Percentiles rank a stretch among this genome's conserved stretches.
phyloP scores from a whole-genome alignment of 1,284 basidiomycete genomes.

The Ceratobasidium sp. region DNA sequence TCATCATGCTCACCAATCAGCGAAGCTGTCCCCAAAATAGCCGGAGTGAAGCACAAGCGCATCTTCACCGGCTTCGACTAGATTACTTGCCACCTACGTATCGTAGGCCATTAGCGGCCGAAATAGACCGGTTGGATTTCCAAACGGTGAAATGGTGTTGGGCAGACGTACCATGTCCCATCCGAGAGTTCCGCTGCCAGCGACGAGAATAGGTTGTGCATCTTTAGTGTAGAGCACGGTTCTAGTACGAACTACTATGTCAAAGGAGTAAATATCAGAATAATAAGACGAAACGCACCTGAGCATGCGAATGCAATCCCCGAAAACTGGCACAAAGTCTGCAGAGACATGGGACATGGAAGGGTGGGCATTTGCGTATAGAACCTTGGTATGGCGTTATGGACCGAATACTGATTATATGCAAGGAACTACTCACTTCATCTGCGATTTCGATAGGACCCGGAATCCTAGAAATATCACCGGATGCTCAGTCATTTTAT shows the following conservation, averaged over 20 bases:
- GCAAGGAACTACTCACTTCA: conserved; percentile 62
- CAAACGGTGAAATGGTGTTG: conserved; percentile 14
- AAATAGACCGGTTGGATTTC: conserved; percentile 22
- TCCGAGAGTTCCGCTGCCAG: conserved; percentile 94
- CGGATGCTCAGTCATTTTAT: too few relatives aligned
- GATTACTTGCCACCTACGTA: conserved; percentile 77
- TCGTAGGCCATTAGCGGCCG: conserved; percentile 29
- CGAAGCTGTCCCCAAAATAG: conserved; percentile 89
- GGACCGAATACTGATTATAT: background rate
- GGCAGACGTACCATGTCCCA: conserved; percentile 63
- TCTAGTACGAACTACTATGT: conserved; percentile 54
- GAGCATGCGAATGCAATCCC: conserved; percentile 90
- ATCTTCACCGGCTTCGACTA: conserved; percentile 62
- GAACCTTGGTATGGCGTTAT: conserved; percentile 57
- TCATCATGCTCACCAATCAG: conserved; percentile 70
- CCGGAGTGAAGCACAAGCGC: conserved; percentile 68
- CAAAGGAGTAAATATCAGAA: conserved; percentile 40
- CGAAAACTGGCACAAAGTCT: conserved; percentile 90
- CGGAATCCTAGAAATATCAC: conserved; percentile 79
- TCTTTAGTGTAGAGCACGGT: conserved; percentile 79
- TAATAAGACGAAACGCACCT: conserved; percentile 58
- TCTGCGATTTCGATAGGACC: conserved; percentile 86
- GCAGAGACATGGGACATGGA: conserved; percentile 91
- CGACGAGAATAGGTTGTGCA: conserved; percentile 89
- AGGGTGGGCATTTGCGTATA: conserved; percentile 87